These are phyloP conservation scores for Ciborinia camelliae DNA, from an alignment of 2,329 filamentous ascomycete genomes.

Conservation along the genomic window DNA sequence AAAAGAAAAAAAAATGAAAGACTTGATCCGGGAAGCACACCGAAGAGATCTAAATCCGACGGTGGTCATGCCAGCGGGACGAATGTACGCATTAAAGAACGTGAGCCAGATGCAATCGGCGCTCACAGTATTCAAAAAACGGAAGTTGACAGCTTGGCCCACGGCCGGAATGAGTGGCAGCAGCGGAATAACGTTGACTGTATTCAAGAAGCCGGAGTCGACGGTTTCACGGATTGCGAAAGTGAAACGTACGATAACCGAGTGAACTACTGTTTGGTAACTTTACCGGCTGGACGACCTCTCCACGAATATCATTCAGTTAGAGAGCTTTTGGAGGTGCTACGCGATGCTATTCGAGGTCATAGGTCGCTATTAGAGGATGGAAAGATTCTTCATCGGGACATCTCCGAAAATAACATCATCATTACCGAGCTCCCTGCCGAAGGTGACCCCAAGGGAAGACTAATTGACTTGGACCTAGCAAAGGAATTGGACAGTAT, in stretches of 20 bases:
- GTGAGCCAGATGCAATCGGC: constrained; percentile 23
- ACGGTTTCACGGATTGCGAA: constrained; percentile 20
- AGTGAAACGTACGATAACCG: constrained; percentile 33
- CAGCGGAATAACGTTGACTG: constrained; percentile 1
- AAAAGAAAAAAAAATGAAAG: constrained; percentile 27
- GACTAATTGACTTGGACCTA: constrained; percentile 36
- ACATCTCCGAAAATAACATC: constrained; percentile 41
- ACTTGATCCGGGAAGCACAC: constrained; percentile 21
- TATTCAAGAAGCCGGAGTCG: constrained; percentile 22
- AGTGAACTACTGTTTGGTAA: constrained; percentile 35
- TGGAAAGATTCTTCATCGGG: constrained; percentile 39
- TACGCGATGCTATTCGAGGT: constrained; percentile 39
- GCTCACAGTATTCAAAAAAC: constrained; percentile 30
- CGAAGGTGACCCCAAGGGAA: constrained; percentile 20
- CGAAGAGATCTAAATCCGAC: constrained; percentile 28
- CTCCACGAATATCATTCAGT: constrained; percentile 34
- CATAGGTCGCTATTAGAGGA: constrained; percentile 38
- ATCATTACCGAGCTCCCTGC: constrained; percentile 34
- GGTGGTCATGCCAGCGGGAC: constrained; percentile 20
- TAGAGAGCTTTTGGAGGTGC: constrained; percentile 38
- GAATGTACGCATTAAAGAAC: constrained; percentile 24
- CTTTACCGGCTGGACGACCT: constrained; percentile 36
- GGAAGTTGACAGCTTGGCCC: constrained; percentile 26
- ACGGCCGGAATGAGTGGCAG: constrained; percentile 26
- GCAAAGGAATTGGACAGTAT: constrained; percentile 33